Evolutionary conservation across 805 yeast species (phyloP).

Genomic region (Metschnikowia colocasiae): DNA sequence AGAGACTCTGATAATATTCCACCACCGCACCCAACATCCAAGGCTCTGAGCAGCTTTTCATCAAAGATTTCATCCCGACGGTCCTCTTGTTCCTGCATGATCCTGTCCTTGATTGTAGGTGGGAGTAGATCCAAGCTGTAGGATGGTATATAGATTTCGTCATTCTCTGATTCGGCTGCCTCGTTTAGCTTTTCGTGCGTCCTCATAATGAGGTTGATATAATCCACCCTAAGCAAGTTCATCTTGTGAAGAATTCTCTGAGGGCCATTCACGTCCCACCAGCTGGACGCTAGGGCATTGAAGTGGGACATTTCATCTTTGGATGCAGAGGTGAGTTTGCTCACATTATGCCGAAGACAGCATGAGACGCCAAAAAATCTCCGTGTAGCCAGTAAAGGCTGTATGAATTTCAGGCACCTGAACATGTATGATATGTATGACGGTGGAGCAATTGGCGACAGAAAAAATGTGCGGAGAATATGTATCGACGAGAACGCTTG

Average conservation of each 20-base stretch:
- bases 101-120: conserved; percentile 42
- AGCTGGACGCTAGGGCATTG: conserved; percentile 80
- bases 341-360: background rate
- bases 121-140: conserved; percentile 70
- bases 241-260: conserved; percentile 92
- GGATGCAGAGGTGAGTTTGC: conserved; percentile 39
- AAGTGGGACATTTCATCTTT: conserved; percentile 76
- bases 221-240: conserved; percentile 88
- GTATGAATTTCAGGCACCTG: conserved; percentile 7
- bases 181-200: conserved; percentile 41
- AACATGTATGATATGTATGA: conserved; percentile 10
- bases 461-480: conserved; percentile 6
- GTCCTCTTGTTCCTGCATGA: conserved; percentile 48
- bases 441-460: background rate
- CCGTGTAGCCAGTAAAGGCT: conserved; percentile 6
- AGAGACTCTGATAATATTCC: conserved; percentile 86
- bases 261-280: conserved; percentile 97
- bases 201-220: conserved; percentile 61
- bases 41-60: conserved; percentile 44
- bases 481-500: background rate
- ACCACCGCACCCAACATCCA: conserved; percentile 99
- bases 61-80: conserved; percentile 37
- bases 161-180: conserved; percentile 26
- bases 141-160: conserved; percentile 71
- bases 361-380: conserved; percentile 7